These are phyloP conservation scores for Cnidoscolus chayamansa DNA, from an alignment of 441 rosid species.

Conservation along the genomic window DNA sequence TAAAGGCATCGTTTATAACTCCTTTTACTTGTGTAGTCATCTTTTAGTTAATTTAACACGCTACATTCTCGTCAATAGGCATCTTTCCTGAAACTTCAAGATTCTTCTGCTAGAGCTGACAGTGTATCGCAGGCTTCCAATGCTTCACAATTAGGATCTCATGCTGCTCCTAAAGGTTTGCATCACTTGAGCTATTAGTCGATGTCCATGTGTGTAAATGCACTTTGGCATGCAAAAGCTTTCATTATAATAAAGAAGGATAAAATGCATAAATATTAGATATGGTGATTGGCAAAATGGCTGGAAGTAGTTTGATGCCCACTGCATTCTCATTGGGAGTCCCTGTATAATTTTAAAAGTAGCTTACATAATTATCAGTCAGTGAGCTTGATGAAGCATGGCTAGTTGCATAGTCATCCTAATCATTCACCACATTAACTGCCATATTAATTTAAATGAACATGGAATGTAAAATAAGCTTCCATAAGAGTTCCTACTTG, in stretches of 20 bases:
- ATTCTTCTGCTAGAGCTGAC: constrained; percentile 50
- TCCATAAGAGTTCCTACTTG: too few relatives aligned
- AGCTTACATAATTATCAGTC: too few relatives aligned
- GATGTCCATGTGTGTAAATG: neutral
- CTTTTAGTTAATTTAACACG: constrained; percentile 13
- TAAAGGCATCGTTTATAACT: neutral
- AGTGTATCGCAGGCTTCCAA: constrained; percentile 48
- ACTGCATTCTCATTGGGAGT: too few relatives aligned
- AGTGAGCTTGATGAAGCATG: too few relatives aligned
- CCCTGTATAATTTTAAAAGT: too few relatives aligned
- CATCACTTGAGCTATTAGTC: constrained; percentile 7
- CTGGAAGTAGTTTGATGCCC: too few relatives aligned
- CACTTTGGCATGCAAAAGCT: neutral
- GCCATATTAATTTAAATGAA: too few relatives aligned
- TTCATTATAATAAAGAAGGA: neutral
- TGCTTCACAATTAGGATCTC: constrained; percentile 47
- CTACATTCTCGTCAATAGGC: constrained; percentile 43
- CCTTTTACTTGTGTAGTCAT: neutral
- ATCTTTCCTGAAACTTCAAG: constrained; percentile 55
- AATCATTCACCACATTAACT: too few relatives aligned
- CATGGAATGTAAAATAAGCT: too few relatives aligned
- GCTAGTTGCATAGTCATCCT: too few relatives aligned
- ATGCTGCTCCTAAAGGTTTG: constrained; percentile 64
- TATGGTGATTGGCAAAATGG: neutral
- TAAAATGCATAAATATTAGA: neutral